These are phyloP conservation scores for Nakazawaea wickerhamii DNA, from an alignment of 805 yeast species.

Conservation along the genomic window DNA sequence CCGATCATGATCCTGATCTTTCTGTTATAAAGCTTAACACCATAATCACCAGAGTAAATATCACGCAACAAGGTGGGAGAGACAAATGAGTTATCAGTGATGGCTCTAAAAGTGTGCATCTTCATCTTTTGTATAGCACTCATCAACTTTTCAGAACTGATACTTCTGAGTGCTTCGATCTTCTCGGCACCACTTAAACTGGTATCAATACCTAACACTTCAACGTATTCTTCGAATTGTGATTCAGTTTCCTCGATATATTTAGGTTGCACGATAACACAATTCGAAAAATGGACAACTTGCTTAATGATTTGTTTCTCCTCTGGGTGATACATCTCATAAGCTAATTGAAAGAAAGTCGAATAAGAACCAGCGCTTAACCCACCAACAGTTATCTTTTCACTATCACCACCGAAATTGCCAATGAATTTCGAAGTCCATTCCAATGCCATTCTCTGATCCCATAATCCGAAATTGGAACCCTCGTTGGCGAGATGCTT, in stretches of 20 bases:
- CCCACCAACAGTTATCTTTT: conserved; percentile 38
- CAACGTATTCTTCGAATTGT: conserved; percentile 32
- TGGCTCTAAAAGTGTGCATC: conserved; percentile 34
- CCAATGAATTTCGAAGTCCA: conserved; percentile 40
- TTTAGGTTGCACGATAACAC: conserved; percentile 35
- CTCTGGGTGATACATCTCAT: conserved; percentile 36
- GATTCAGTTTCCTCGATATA: conserved; percentile 28
- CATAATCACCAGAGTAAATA: conserved; percentile 26
- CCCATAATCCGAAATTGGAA: conserved; percentile 37
- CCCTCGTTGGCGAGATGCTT: conserved; percentile 31
- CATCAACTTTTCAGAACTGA: conserved; percentile 12
- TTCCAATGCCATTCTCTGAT: conserved; percentile 39
- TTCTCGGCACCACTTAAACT: conserved; percentile 16
- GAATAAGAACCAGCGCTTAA: conserved; percentile 44
- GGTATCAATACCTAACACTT: conserved; percentile 20
- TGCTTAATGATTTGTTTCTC: conserved; percentile 35
- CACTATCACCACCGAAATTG: conserved; percentile 43
- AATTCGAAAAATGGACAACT: conserved; percentile 31
- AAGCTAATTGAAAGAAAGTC: conserved; percentile 35
- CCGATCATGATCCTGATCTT: conserved; percentile 26
- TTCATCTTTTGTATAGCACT: conserved; percentile 23
- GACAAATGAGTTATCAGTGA: conserved; percentile 34
- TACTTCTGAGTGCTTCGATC: conserved; percentile 15
- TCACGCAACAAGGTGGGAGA: conserved; percentile 26
- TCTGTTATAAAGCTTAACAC: conserved; percentile 19